Evolutionary conservation across 495 filamentous ascomycete genomes (phyloP).

Genomic region (Aspergillus coremiiformis): DNA sequence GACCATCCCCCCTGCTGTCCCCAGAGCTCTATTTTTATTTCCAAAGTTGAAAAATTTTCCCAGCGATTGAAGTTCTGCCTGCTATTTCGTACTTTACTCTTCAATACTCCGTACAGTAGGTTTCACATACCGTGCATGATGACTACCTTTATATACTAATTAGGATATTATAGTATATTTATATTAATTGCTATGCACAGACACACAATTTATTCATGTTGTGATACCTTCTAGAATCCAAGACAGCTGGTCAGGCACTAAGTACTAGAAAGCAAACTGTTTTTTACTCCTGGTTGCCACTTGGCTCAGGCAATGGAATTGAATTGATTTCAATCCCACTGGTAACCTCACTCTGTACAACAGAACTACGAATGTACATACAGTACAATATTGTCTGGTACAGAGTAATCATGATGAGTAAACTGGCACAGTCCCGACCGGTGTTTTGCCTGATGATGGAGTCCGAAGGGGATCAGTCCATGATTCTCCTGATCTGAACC

Average conservation of each 20-base stretch:
- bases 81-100: not conserved
- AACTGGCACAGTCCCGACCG: not conserved
- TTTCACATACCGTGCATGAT: not conserved
- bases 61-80: not conserved
- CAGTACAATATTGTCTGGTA: not conserved
- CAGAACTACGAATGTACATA: too few species aligned
- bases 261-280: too few species aligned
- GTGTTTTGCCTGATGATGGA: not conserved
- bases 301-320: not conserved
- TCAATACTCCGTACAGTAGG: too few species aligned
- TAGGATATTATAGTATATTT: too few species aligned
- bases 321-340: too few species aligned
- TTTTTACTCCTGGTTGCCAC: not conserved
- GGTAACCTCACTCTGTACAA: too few species aligned
- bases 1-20: too few species aligned
- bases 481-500: too few species aligned
- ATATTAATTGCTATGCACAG: not conserved
- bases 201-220: not conserved
- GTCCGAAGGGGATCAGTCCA: not conserved
- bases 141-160: not conserved
- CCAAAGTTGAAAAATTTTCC: not conserved
- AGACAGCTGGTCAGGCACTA: too few species aligned
- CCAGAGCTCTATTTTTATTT: not conserved
- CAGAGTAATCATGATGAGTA: too few species aligned
- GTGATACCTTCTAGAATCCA: not conserved